These are phyloP conservation scores for Lichtheimia hyalospora DNA, from an alignment of 371 early-diverging fungal genomes.

Conservation along the genomic window DNA sequence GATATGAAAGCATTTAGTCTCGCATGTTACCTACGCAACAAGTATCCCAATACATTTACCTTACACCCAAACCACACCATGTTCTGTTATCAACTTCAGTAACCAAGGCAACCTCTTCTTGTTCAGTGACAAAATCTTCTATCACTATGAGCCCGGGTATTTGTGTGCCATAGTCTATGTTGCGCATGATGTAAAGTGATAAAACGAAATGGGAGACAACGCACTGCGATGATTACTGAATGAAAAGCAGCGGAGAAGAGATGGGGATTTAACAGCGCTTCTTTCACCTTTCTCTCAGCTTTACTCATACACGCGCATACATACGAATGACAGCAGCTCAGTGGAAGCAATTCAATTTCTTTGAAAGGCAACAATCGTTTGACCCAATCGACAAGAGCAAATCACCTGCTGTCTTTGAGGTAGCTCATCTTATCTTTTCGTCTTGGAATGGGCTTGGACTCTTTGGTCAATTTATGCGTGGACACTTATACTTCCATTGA, in stretches of 20 bases:
- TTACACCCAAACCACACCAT: slow-evolving; percentile 48
- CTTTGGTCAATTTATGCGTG: too few relatives aligned
- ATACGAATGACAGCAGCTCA: slow-evolving; percentile 48
- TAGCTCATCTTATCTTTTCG: slow-evolving; percentile 16
- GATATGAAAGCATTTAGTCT: neutral
- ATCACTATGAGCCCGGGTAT: slow-evolving; percentile 35
- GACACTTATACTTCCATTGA: too few relatives aligned
- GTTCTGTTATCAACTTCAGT: slow-evolving; percentile 17
- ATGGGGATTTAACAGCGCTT: neutral
- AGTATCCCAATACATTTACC: slow-evolving; percentile 20
- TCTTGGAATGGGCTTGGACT: too few relatives aligned
- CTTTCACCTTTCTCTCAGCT: neutral
- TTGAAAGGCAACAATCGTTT: slow-evolving; percentile 69
- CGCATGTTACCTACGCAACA: neutral
- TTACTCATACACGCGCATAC: neutral
- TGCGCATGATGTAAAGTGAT: slow-evolving; percentile 15
- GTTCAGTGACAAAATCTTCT: slow-evolving; percentile 27
- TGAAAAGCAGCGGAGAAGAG: neutral
- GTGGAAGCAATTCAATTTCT: slow-evolving; percentile 82
- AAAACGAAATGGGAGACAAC: slow-evolving; percentile 7
- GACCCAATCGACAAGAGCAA: slow-evolving; percentile 58
- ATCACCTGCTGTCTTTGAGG: slow-evolving; percentile 68
- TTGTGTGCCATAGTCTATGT: slow-evolving; percentile 16
- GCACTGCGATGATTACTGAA: neutral
- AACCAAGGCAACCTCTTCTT: slow-evolving; percentile 32